Evolutionary conservation across 2,329 filamentous ascomycete genomes (phyloP), one percentile per base, ranked within the genome.

Genomic region (Aschersonia sp.): DNA sequence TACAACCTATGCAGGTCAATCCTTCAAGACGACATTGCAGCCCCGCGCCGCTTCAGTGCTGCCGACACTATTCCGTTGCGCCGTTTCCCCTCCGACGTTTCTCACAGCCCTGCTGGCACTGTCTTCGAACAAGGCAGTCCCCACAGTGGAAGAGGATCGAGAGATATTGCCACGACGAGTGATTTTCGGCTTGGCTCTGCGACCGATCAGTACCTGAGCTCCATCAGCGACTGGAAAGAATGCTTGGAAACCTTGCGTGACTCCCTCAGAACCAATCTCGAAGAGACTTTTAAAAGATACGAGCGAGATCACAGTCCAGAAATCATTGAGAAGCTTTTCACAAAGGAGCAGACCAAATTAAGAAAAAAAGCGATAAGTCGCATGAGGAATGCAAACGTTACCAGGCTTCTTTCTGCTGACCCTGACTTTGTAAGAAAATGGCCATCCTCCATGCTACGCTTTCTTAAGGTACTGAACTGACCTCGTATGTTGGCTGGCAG

Each of bases 321-420:
- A 31, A 68, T 70, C 58, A 54, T 71, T 3, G 65, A 72, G 20
- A 56, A 59, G 2, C 56, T 75, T 0, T 67, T 75, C 44, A 58
- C 54, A 38, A 38, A 38, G 7, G 7, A 68, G 68, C 50, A 67
- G 65, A 47, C 20, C 12, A 56, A 53, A 1, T 66, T 68, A n/a
- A 65, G 72, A 5, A 64, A 59, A 29, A 63, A 65, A 20, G 61
- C 67, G 1, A 69, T 74, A 4, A 56, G 63, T 44, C 61, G 65
- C 44, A 73, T 73, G 70, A 65, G 70, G 50, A 70, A 69, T 48
- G 62, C 64, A 3, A 70, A 67, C 50, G 60, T 72, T 10, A 66
- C 63, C 32, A 60, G 64, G 46, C 63, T 69, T 43, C 61, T 66
- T 53, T 70, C 67, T 3, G 66, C 69, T 5, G 66, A 70, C 45